phyloP scores from a whole-genome alignment of 2,329 filamentous ascomycete species.

The Fusarium clavum region DNA sequence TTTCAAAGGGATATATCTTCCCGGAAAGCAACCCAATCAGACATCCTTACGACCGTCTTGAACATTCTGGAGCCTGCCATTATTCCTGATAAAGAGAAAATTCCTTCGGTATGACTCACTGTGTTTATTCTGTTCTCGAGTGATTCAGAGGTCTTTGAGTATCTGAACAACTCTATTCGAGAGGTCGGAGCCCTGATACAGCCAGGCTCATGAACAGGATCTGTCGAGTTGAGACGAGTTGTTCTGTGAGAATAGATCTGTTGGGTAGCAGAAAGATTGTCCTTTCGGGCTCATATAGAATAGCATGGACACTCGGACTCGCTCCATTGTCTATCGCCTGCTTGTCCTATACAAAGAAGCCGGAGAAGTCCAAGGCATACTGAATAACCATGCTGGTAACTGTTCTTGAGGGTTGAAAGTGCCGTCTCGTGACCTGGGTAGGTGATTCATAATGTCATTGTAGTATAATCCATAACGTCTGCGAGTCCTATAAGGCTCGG shows the following conservation, averaged over 20 bases:
- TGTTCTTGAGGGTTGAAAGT: accelerated
- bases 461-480: background rate
- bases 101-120: background rate
- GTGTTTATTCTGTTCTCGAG: background rate
- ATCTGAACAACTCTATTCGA: background rate
- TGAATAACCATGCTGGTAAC: background rate
- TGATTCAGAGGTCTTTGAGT: background rate
- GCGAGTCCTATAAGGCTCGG: background rate
- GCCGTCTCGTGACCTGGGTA: background rate
- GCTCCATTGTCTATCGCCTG: background rate
- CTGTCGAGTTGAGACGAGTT: background rate
- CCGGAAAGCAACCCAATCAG: background rate
- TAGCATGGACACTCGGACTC: background rate
- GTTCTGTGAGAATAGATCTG: background rate
- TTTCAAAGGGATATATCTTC: background rate
- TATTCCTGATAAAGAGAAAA: background rate
- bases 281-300: accelerated
- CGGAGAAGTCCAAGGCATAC: background rate
- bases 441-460: background rate
- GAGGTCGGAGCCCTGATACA: background rate
- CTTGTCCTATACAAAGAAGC: background rate
- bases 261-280: background rate
- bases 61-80: background rate
- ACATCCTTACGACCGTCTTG: background rate
- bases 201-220: background rate